Conservation (phyloP, 805 yeast genomes). For the Brettanomyces sp. region DNA sequence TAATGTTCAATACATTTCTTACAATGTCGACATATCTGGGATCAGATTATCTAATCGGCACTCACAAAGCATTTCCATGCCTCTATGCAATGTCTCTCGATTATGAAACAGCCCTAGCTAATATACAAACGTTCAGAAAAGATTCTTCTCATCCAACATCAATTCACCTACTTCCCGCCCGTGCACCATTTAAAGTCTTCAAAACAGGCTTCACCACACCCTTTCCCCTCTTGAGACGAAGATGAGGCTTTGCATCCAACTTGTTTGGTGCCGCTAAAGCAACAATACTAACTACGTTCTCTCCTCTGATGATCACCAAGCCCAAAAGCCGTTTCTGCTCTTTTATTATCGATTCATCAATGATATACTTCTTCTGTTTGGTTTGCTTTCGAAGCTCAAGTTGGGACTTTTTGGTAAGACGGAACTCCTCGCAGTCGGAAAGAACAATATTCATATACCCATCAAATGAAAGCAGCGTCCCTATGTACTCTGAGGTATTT, state of each 20-base stretch:
- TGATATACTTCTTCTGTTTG: constrained; percentile 9
- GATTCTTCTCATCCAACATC: constrained; percentile 1
- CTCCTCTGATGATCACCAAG: constrained; percentile 78
- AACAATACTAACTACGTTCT: constrained; percentile 63
- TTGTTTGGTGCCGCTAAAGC: constrained; percentile 56
- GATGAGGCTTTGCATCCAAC: constrained; percentile 18
- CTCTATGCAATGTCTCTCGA: too few species aligned
- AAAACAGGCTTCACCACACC: constrained; percentile 23
- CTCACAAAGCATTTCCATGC: too few species aligned
- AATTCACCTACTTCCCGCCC: constrained; percentile 3
- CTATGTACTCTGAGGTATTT: constrained; percentile 74
- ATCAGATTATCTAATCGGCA: too few species aligned
- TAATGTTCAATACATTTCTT: too few species aligned
- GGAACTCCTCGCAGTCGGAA: constrained; percentile 74
- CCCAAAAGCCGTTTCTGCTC: constrained; percentile 76
- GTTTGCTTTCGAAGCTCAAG: constrained; percentile 18
- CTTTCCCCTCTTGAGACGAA: constrained; percentile 23
- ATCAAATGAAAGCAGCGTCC: constrained; percentile 81
- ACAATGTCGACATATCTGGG: too few species aligned
- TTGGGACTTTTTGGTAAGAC: constrained; percentile 57
- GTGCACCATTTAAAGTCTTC: constrained; percentile 13
- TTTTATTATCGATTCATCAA: constrained; percentile 29
- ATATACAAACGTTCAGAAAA: too few species aligned
- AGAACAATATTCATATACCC: constrained; percentile 81
- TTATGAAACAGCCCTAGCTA: too few species aligned